Percentiles rank a stretch among this genome's conserved stretches.
phyloP scores from a whole-genome alignment of 1,284 basidiomycete species.

The Lignosus rhinocerotis region DNA sequence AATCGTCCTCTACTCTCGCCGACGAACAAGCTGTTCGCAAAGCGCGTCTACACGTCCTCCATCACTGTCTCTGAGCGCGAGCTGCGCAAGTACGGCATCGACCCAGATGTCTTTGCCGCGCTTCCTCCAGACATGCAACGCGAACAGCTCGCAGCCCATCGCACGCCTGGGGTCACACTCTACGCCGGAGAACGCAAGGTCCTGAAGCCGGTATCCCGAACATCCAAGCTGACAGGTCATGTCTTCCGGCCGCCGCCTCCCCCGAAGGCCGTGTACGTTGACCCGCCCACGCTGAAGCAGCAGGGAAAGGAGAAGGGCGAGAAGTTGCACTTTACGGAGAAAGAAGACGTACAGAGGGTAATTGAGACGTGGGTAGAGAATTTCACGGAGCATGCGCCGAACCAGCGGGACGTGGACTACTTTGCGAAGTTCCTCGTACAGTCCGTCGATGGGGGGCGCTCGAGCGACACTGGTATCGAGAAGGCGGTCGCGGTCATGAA shows the following conservation, averaged over 20 bases:
- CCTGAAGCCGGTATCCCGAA: constrained; percentile 47
- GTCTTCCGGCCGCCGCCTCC: constrained; percentile 46
- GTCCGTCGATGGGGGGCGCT: constrained; percentile 51
- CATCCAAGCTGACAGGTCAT: constrained; percentile 24
- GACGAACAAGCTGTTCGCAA: constrained; percentile 43
- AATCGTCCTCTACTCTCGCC: constrained; percentile 45
- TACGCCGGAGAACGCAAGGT: constrained; percentile 36
- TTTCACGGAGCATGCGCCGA: constrained; percentile 60
- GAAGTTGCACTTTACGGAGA: constrained; percentile 56
- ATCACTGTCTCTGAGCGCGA: constrained; percentile 44
- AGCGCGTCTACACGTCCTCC: constrained; percentile 26
- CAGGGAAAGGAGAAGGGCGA: constrained; percentile 52
- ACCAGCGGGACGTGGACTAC: constrained; percentile 67
- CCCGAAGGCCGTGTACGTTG: constrained; percentile 49
- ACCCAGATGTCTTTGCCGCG: constrained; percentile 65
- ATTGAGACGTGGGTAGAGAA: constrained; percentile 74
- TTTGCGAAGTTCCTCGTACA: constrained; percentile 71
- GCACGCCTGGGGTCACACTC: constrained; percentile 37
- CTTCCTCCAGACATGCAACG: constrained; percentile 70
- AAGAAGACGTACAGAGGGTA: constrained; percentile 66
- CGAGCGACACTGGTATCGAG: constrained; percentile 64
- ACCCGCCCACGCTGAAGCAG: constrained; percentile 54
- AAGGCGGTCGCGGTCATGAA: constrained; percentile 68
- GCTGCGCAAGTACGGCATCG: constrained; percentile 64
- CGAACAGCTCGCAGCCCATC: constrained; percentile 66